Evolutionary conservation across 2,329 filamentous ascomycete genomes (phyloP).

Genomic region (Apiospora saccharicola): DNA sequence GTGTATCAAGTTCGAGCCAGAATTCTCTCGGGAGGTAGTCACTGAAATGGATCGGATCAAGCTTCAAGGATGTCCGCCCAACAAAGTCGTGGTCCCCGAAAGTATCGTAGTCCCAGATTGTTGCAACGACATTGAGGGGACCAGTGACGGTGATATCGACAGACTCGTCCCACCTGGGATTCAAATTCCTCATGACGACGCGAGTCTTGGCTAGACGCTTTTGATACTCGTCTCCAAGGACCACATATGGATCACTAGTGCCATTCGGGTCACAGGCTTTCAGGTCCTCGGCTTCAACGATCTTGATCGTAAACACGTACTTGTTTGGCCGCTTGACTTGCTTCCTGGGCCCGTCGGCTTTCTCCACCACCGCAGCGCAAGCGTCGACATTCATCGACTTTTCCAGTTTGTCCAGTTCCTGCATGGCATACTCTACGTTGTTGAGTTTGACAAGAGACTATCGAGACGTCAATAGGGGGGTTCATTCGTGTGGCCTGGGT

Average conservation of each 20-base stretch:
- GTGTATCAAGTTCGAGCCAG: slow-evolving; percentile 96
- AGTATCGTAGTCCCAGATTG: slow-evolving; percentile 98
- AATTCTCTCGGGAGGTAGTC: slow-evolving; percentile 96
- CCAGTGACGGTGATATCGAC: slow-evolving; percentile 95
- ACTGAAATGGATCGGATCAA: slow-evolving; percentile 97
- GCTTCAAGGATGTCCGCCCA: slow-evolving; percentile 92
- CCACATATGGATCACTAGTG: slow-evolving; percentile 94
- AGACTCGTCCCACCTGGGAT: slow-evolving; percentile 96
- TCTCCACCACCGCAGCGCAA: slow-evolving; percentile 82
- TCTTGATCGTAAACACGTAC: slow-evolving; percentile 98
- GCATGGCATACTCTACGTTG: slow-evolving; percentile 94
- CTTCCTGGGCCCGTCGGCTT: slow-evolving; percentile 74
- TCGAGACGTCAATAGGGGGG: neutral
- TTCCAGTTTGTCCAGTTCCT: slow-evolving; percentile 90
- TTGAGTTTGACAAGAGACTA: slow-evolving; percentile 98
- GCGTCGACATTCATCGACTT: slow-evolving; percentile 89
- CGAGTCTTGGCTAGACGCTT: slow-evolving; percentile 95
- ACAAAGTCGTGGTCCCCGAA: slow-evolving; percentile 98
- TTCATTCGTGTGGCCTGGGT: slow-evolving; percentile 30
- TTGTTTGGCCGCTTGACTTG: slow-evolving; percentile 75
- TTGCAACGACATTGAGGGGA: slow-evolving; percentile 92
- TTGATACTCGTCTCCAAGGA: slow-evolving; percentile 96
- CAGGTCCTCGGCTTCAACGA: slow-evolving; percentile 95
- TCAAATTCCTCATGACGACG: slow-evolving; percentile 88
- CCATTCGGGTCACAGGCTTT: slow-evolving; percentile 98